Evolutionary conservation across 148 eudicot species (phyloP).

Genomic region (Cornus florida): DNA sequence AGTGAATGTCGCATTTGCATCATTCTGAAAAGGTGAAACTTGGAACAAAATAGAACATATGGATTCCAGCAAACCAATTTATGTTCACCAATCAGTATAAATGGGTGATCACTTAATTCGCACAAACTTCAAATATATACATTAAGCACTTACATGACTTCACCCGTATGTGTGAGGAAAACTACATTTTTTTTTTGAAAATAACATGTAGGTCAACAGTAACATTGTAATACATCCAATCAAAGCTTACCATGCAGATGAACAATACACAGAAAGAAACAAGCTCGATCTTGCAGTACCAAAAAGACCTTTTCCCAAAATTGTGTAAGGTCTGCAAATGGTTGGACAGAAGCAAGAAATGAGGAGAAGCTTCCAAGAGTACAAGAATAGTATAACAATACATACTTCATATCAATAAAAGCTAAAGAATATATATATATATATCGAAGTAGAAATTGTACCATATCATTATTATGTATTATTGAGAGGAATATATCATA

Average conservation of each 20-base stretch:
- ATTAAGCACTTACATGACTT: neutral
- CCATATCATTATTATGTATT: neutral
- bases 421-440: neutral
- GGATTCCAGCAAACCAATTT: too few species aligned
- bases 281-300: conserved; percentile 98
- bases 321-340: conserved; percentile 64
- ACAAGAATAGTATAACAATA: neutral
- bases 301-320: conserved; percentile 74
- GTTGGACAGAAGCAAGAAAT: neutral
- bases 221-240: neutral
- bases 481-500: neutral
- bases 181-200: too few species aligned
- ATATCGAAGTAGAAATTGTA: too few species aligned
- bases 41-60: neutral
- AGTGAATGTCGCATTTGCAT: neutral
- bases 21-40: neutral
- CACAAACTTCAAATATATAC: neutral
- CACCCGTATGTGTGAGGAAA: neutral
- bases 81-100: neutral
- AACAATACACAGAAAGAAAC: conserved; percentile 82
- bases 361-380: neutral
- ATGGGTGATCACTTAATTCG: neutral
- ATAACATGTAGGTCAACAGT: neutral
- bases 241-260: conserved; percentile 88
- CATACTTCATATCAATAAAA: neutral